Percentiles rank a stretch among this genome's conserved stretches.
Conservation (phyloP, 768 basidiomycete species). For the Auriscalpium microsporum region DNA sequence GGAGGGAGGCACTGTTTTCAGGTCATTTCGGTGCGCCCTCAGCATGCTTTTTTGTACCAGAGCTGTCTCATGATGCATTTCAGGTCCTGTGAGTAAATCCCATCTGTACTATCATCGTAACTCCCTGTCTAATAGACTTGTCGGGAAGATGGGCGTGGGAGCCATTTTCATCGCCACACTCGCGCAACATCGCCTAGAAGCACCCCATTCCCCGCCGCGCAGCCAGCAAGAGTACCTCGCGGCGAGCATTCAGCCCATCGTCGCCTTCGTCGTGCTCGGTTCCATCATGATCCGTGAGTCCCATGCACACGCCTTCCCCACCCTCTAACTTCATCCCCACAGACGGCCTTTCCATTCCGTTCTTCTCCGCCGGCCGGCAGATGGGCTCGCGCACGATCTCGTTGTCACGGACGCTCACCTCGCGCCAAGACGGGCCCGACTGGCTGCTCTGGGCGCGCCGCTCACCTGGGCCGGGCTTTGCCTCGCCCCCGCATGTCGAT, state of each 20-base stretch:
- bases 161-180: slow-evolving; percentile 83
- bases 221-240: slow-evolving; percentile 69
- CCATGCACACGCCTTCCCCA: not conserved
- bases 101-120: not conserved
- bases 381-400: not conserved
- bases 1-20: slow-evolving; percentile 82
- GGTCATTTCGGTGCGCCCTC: slow-evolving; percentile 71
- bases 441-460: slow-evolving; percentile 15
- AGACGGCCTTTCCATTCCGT: slow-evolving; percentile 44
- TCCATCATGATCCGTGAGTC: slow-evolving; percentile 77
- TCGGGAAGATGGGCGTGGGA: slow-evolving; percentile 76
- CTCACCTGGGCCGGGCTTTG: not conserved
- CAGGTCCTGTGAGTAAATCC: slow-evolving; percentile 42
- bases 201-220: slow-evolving; percentile 48
- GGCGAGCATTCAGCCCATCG: slow-evolving; percentile 68
- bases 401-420: not conserved
- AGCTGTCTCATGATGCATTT: not conserved
- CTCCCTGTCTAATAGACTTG: not conserved
- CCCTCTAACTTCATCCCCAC: not conserved
- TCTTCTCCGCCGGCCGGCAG: slow-evolving; percentile 32
- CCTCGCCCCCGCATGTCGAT: not conserved
- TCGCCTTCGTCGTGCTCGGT: slow-evolving; percentile 77
- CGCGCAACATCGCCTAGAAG: slow-evolving; percentile 54
- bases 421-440: slow-evolving; percentile 1
- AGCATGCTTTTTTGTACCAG: not conserved